Evolutionary conservation across 73 alveolate genomes (phyloP).

Genomic region (Paramecium pentaurelia): DNA sequence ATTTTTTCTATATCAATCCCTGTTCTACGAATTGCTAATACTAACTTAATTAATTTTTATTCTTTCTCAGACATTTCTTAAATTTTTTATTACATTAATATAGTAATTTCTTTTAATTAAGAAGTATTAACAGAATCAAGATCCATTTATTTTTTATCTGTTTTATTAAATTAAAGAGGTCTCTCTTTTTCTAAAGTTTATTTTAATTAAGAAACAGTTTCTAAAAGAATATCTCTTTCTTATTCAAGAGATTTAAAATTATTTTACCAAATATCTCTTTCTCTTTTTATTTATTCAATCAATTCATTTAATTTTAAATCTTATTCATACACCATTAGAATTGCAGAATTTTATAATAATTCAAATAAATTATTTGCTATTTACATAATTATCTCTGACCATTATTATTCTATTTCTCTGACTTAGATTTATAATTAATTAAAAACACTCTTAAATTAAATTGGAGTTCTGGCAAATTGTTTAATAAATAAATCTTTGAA

Average conservation of each 20-base stretch:
- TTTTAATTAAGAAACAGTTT: conserved; percentile 28
- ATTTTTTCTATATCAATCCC: conserved; percentile 48
- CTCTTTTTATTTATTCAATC: conserved; percentile 29
- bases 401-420: neutral
- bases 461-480: neutral
- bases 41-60: conserved; percentile 13
- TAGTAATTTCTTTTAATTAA: neutral
- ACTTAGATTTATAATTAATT: neutral
- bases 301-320: neutral
- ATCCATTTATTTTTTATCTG: neutral
- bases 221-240: conserved; percentile 42
- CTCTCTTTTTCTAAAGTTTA: neutral
- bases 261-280: conserved; percentile 37
- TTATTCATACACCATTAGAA: conserved; percentile 1
- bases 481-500: neutral
- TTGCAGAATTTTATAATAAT: neutral
- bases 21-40: conserved; percentile 6
- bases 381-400: neutral
- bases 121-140: conserved; percentile 2
- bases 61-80: conserved; percentile 50
- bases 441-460: neutral
- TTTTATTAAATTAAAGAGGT: neutral
- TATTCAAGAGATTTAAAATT: neutral
- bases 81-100: neutral
- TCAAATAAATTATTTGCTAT: conserved; percentile 6